Evolutionary conservation across 2,329 filamentous ascomycete species (phyloP), one percentile per base, ranked within the genome.

Genomic region (Phoma sp.): DNA sequence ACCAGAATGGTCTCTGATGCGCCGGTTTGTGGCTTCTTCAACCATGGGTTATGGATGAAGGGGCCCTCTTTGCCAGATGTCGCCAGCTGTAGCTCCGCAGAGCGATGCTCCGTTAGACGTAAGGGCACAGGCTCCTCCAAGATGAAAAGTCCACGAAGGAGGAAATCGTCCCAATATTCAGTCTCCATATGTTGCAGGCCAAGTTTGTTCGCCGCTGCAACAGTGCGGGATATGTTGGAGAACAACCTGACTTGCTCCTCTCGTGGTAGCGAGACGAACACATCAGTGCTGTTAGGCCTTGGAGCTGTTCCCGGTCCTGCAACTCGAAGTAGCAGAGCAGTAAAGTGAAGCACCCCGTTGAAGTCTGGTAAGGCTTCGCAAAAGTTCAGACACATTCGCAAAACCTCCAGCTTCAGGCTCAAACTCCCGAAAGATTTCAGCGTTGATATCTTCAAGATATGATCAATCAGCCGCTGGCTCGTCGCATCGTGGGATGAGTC

Each of bases 151-250:
- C 60, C 87, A 87, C 95, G 87, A 41, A 99, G 84, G 8, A 99
- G 80, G 65, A 98, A 98, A 68, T 96, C 92, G 73, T 99, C 95
- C 95, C 95, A 99, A 71, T 97, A 99, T 64, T 95, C 90, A 6
- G 92, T 92, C 47, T 87, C 83, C 37, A 94, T 76, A 51, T 88
- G 78, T 5, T 83, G 79, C 25, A 92, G 78, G 0, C 92, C 92
- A 24, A 97, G 77, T 55, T 90, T 88, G 57, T 85, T 85, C 0
- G 90, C 88, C n/a, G 95, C 85, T 29, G 82, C 85, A 27, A 93
- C 86, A 0, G 93, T 96, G 59, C 94, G 89, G 32, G 88, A 86
- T 55, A 99, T 93, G 64, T 94, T 96, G 39, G 90, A 90, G 41
- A 88, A 83, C n/a, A 98, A 80, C 24, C 90, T 86, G 21, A 90